A percentile compares a stretch with the other conserved stretches of the same genome.
Evolutionary conservation across 768 basidiomycete species (phyloP).

Genomic region (Psilocybe sp.): DNA sequence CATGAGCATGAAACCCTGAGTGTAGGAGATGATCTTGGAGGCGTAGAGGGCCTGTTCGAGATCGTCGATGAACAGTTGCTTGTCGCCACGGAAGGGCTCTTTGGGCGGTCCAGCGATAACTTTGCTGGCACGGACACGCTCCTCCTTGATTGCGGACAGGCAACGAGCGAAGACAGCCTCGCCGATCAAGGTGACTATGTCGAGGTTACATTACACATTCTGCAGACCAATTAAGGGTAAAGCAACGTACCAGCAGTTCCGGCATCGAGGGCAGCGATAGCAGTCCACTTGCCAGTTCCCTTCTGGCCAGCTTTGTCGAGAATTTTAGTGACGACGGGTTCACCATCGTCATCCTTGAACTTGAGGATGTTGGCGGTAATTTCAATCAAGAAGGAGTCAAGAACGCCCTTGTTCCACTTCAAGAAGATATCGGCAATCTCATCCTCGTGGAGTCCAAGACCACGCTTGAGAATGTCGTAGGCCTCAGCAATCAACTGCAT

Average conservation of each 20-base stretch:
- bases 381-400: slow-evolving; percentile 99
- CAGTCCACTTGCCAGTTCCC: slow-evolving; percentile 99
- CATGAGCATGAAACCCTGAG: slow-evolving; percentile 99
- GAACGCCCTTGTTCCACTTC: slow-evolving; percentile 97
- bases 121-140: slow-evolving; percentile 92
- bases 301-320: slow-evolving; percentile 97
- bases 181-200: slow-evolving; percentile 92
- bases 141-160: slow-evolving; percentile 94
- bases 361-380: slow-evolving; percentile 97
- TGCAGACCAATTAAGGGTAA: slow-evolving; percentile 5
- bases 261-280: slow-evolving; percentile 92
- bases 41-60: slow-evolving; percentile 99
- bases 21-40: slow-evolving; percentile 99
- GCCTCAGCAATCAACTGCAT: slow-evolving; percentile 99
- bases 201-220: slow-evolving; percentile 5
- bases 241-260: slow-evolving; percentile 69
- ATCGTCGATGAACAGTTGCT: slow-evolving; percentile 98
- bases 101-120: slow-evolving; percentile 86
- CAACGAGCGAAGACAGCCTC: slow-evolving; percentile 99
- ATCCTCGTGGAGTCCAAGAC: slow-evolving; percentile 78
- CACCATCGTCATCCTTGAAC: slow-evolving; percentile 95
- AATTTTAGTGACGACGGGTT: slow-evolving; percentile 89
- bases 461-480: slow-evolving; percentile 97
- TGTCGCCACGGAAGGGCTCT: slow-evolving; percentile 95
- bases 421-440: slow-evolving; percentile 95